A percentile compares a stretch with the other conserved stretches of the same genome.
Evolutionary conservation across 352 stramenopile species (phyloP).

Genomic region (Globisporangium nunn): DNA sequence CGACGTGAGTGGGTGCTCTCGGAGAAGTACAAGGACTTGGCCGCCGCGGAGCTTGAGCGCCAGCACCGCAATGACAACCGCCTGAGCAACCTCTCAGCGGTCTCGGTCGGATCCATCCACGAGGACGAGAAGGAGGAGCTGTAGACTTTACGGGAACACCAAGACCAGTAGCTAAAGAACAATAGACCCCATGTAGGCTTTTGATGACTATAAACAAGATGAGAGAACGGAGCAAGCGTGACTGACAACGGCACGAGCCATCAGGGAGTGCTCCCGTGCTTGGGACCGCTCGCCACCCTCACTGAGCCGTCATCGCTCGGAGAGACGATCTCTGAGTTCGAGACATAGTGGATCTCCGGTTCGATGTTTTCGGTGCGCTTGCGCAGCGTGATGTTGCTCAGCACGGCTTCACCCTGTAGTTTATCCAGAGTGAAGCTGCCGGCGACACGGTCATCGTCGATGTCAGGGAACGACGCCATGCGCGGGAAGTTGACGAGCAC

Average conservation of each 20-base stretch:
- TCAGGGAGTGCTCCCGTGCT: neutral
- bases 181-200: neutral
- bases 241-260: neutral
- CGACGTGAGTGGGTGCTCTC: conserved; percentile 68
- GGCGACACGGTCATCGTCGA: conserved; percentile 3
- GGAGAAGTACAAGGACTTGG: conserved; percentile 43
- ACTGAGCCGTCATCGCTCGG: neutral
- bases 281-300: no score
- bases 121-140: conserved; percentile 25
- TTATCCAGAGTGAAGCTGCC: neutral
- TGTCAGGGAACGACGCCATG: conserved; percentile 22
- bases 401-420: neutral
- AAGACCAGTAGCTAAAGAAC: neutral
- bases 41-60: conserved; percentile 5
- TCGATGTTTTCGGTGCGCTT: neutral
- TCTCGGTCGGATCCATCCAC: conserved; percentile 26
- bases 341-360: conserved; percentile 1
- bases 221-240: no score
- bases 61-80: conserved; percentile 17
- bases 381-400: neutral
- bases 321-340: neutral
- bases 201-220: neutral
- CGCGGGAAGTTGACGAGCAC: conserved; percentile 39
- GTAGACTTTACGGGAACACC: neutral
- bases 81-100: conserved; percentile 30